Evolutionary conservation across 2,329 filamentous ascomycete species (phyloP).

Genomic region (Pyricularia sp.): DNA sequence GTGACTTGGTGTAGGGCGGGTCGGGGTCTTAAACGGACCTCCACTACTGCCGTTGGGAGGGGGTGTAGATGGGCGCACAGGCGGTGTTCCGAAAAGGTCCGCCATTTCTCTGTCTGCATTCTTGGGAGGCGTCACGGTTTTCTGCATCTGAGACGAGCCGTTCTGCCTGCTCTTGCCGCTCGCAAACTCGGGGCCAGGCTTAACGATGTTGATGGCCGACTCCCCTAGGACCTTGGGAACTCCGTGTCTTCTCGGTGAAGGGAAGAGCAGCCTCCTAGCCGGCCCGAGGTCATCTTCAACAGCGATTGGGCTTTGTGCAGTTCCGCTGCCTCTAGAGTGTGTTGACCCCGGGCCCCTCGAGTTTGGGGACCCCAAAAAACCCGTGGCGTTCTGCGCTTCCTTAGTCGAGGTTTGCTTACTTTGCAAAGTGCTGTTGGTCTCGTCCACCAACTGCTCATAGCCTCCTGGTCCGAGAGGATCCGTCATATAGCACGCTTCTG

Average conservation of each 20-base stretch:
- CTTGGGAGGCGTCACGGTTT: slow-evolving; percentile 24
- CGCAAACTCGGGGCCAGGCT: slow-evolving; percentile 21
- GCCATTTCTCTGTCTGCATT: slow-evolving; percentile 24
- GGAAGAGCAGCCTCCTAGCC: slow-evolving; percentile 66
- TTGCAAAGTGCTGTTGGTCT: background rate
- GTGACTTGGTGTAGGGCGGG: slow-evolving; percentile 50
- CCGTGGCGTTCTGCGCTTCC: slow-evolving; percentile 1
- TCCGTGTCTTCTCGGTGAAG: slow-evolving; percentile 61
- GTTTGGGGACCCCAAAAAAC: slow-evolving; percentile 13
- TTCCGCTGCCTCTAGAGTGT: slow-evolving; percentile 47
- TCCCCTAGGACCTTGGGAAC: slow-evolving; percentile 53
- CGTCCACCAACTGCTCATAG: slow-evolving; percentile 20
- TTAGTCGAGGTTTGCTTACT: background rate
- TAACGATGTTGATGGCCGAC: slow-evolving; percentile 41
- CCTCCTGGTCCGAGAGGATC: slow-evolving; percentile 38
- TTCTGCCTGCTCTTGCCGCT: slow-evolving; percentile 24
- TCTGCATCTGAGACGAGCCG: slow-evolving; percentile 28
- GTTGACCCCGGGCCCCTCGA: slow-evolving; percentile 32
- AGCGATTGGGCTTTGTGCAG: slow-evolving; percentile 46
- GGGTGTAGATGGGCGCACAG: slow-evolving; percentile 39
- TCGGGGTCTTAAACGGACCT: slow-evolving; percentile 50
- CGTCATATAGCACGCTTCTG: slow-evolving; percentile 44
- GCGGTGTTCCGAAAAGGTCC: slow-evolving; percentile 58
- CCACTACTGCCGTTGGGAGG: slow-evolving; percentile 38
- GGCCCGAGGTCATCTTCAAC: slow-evolving; percentile 39